Percentiles rank a stretch among this genome's conserved stretches.
Evolutionary conservation across 2,329 filamentous ascomycete genomes (phyloP).

Genomic region (Mariannaea elegans): DNA sequence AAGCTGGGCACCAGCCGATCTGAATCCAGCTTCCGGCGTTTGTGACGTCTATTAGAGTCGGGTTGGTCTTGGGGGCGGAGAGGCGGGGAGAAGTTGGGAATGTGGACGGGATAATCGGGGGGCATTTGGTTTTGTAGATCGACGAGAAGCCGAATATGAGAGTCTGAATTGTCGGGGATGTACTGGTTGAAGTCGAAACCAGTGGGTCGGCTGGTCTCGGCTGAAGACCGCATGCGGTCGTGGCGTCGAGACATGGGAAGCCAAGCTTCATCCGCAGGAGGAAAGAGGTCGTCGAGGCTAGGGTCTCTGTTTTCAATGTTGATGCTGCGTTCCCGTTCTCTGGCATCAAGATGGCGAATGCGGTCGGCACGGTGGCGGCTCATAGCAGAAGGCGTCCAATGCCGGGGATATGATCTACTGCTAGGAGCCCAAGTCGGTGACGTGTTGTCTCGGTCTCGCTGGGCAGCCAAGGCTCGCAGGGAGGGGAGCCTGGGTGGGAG

Average conservation of each 20-base stretch:
- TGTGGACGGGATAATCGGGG: constrained; percentile 39
- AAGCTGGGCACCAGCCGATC: constrained; percentile 62
- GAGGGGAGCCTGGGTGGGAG: constrained; percentile 46
- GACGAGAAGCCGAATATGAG: constrained; percentile 54
- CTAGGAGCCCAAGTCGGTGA: constrained; percentile 32
- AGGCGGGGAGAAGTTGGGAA: constrained; percentile 47
- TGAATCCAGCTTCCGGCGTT: constrained; percentile 76
- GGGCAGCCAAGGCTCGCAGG: constrained; percentile 43
- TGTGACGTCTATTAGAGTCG: constrained; percentile 63
- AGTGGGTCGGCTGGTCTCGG: constrained; percentile 36
- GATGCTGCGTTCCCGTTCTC: constrained; percentile 2
- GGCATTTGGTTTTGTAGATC: constrained; percentile 48
- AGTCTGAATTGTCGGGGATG: constrained; percentile 52
- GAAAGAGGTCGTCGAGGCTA: constrained; percentile 40
- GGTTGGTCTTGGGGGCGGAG: constrained; percentile 49
- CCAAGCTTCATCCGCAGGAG: constrained; percentile 40
- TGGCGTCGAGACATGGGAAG: constrained; percentile 35
- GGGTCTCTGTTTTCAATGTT: constrained; percentile 37
- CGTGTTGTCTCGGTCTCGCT: constrained; percentile 41
- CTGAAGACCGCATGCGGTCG: constrained; percentile 36
- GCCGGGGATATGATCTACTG: constrained; percentile 32
- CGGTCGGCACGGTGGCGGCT: constrained; percentile 49
- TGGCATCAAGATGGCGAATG: constrained; percentile 46
- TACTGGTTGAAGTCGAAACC: constrained; percentile 50
- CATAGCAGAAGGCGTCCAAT: constrained; percentile 37